Evolutionary conservation across 2,329 filamentous ascomycete genomes (phyloP).

Genomic region (Cladosporium colombiae): DNA sequence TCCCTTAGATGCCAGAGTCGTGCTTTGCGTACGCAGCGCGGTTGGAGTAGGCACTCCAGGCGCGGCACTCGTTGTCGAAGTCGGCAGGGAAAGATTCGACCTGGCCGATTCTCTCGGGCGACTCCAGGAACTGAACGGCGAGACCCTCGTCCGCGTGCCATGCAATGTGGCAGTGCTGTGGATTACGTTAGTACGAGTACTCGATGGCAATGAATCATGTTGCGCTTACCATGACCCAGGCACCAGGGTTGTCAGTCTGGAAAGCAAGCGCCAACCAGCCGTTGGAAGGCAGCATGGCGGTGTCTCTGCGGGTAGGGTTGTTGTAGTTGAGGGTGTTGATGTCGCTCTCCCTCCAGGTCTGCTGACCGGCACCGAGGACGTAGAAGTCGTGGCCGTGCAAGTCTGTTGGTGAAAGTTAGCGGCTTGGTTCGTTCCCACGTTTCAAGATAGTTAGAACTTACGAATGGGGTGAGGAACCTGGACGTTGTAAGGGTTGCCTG

Average conservation of each 20-base stretch:
- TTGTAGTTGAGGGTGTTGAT: conserved; percentile 34
- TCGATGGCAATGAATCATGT: not conserved
- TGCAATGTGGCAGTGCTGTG: conserved; percentile 44
- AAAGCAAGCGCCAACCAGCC: conserved; percentile 47
- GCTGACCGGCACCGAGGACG: conserved; percentile 33
- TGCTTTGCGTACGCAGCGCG: conserved; percentile 31
- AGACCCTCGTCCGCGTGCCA: conserved; percentile 40
- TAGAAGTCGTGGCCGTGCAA: conserved; percentile 39
- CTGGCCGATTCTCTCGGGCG: conserved; percentile 27
- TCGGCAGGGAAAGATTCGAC: conserved; percentile 25
- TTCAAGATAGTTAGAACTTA: conserved; percentile 1
- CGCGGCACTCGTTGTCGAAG: conserved; percentile 33
- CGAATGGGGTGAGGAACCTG: conserved; percentile 38
- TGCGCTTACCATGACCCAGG: conserved; percentile 34
- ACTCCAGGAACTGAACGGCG: conserved; percentile 38
- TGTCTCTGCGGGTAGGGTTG: conserved; percentile 45
- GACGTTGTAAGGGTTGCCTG: conserved; percentile 31
- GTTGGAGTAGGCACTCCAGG: conserved; percentile 35
- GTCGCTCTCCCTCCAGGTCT: conserved; percentile 29
- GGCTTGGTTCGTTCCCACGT: not conserved
- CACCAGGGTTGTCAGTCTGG: conserved; percentile 45
- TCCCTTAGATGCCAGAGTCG: conserved; percentile 21
- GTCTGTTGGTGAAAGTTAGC: not conserved
- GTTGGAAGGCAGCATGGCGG: conserved; percentile 40
- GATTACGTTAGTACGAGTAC: not conserved